Conservation (phyloP, 805 yeast genomes). For the Candida easanensis region DNA sequence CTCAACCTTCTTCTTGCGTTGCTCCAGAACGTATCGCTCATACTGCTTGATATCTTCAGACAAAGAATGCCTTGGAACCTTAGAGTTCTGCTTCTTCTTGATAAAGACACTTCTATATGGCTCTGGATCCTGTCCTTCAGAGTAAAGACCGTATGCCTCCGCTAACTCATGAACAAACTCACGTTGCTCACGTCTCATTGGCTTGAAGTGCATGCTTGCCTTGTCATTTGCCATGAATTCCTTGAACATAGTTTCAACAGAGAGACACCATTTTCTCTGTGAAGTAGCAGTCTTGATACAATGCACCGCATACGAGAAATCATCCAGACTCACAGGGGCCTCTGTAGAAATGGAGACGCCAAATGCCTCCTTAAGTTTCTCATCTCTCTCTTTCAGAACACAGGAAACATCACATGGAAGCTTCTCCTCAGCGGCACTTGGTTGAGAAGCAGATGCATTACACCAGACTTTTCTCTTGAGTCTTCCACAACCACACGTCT, state of each 20-base stretch:
- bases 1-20: slow-evolving; percentile 21
- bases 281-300: slow-evolving; percentile 17
- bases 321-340: slow-evolving; percentile 12
- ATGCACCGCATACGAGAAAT: slow-evolving; percentile 23
- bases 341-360: slow-evolving; percentile 25
- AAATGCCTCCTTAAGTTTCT: slow-evolving; percentile 62
- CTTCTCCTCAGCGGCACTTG: slow-evolving; percentile 33
- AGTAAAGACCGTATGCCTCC: slow-evolving; percentile 51
- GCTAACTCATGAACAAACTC: slow-evolving; percentile 69
- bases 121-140: slow-evolving; percentile 79
- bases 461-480: slow-evolving; percentile 48
- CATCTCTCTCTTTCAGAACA: slow-evolving; percentile 55
- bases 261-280: slow-evolving; percentile 67
- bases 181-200: slow-evolving; percentile 71
- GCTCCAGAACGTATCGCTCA: slow-evolving; percentile 31
- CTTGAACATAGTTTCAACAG: slow-evolving; percentile 53
- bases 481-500: slow-evolving; percentile 68
- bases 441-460: slow-evolving; percentile 42
- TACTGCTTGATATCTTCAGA: slow-evolving; percentile 39
- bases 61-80: slow-evolving; percentile 45
- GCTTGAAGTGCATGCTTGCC: slow-evolving; percentile 58
- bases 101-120: slow-evolving; percentile 74
- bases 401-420: slow-evolving; percentile 74
- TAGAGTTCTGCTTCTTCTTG: slow-evolving; percentile 31
- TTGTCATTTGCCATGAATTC: slow-evolving; percentile 43